Percentiles rank a stretch among this genome's conserved stretches.
These are phyloP conservation scores for Andrographis paniculata DNA, from an alignment of 305 asterid species.

Conservation along the genomic window DNA sequence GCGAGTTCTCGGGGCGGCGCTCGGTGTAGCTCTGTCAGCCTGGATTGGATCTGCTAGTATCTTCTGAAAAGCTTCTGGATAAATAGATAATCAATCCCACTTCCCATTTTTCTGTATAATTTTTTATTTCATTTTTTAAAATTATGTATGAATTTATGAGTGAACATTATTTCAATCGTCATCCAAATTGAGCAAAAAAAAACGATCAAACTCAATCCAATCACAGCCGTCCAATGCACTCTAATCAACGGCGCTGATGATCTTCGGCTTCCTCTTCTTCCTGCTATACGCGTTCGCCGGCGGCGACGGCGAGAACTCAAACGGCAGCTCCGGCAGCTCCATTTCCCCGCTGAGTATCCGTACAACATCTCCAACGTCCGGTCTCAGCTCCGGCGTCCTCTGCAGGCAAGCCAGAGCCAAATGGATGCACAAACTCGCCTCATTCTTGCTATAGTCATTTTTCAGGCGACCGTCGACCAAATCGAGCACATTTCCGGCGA, in stretches of 20 bases:
- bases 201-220: background rate
- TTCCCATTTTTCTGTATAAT: background rate
- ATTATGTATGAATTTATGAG: background rate
- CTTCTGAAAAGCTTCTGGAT: too few relatives aligned
- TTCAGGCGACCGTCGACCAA: slow-evolving; percentile 61
- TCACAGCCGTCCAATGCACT: background rate
- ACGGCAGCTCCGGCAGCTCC: slow-evolving; percentile 61
- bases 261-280: slow-evolving; percentile 37
- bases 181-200: background rate
- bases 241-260: background rate
- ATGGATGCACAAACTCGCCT: slow-evolving; percentile 65
- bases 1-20: slow-evolving; percentile 9
- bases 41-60: slow-evolving; percentile 40
- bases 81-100: too few relatives aligned
- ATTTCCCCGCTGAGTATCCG: slow-evolving; percentile 67
- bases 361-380: slow-evolving; percentile 63
- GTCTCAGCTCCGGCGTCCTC: slow-evolving; percentile 74
- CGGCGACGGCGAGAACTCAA: slow-evolving; percentile 86
- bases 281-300: slow-evolving; percentile 39
- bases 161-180: background rate
- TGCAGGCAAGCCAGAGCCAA: slow-evolving; percentile 89
- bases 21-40: slow-evolving; percentile 14
- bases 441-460: slow-evolving; percentile 48
- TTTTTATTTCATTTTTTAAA: background rate
- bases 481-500: slow-evolving; percentile 52